phyloP scores from a whole-genome alignment of 805 yeast species.

The Isabelozyma pseudorhagii region DNA sequence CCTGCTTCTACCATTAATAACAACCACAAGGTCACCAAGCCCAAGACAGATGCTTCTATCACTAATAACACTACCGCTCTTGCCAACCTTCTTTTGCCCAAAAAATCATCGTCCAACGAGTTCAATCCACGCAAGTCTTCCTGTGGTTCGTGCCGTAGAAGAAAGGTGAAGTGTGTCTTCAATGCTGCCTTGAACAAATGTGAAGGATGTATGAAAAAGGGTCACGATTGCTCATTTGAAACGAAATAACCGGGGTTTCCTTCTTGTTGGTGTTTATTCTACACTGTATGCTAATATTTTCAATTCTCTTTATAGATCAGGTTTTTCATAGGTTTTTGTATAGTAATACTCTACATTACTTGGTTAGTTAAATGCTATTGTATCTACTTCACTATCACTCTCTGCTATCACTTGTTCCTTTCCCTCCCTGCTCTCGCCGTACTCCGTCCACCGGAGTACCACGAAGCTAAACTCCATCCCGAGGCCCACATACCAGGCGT shows the following conservation, averaged over 20 bases:
- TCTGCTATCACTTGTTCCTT: too few relatives aligned
- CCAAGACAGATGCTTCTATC: not conserved
- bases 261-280: conserved; percentile 1
- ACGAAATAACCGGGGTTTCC: not conserved
- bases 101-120: not conserved
- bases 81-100: not conserved
- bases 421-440: too few relatives aligned
- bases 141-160: conserved; percentile 38
- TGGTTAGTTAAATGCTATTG: too few relatives aligned
- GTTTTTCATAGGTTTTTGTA: not conserved
- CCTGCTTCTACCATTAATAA: conserved; percentile 2
- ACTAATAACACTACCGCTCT: not conserved
- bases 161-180: conserved; percentile 42
- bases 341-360: not conserved
- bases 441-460: too few relatives aligned
- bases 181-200: conserved; percentile 28
- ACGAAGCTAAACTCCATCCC: too few relatives aligned
- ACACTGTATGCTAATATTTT: not conserved
- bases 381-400: too few relatives aligned
- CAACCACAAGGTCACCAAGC: conserved; percentile 5
- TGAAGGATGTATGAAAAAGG: conserved; percentile 40
- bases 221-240: conserved; percentile 31
- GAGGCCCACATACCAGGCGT: too few relatives aligned
- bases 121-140: conserved; percentile 28
- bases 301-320: not conserved